Conservation (phyloP, 108 stramenopile genomes). For the Craspedostauros australis region DNA sequence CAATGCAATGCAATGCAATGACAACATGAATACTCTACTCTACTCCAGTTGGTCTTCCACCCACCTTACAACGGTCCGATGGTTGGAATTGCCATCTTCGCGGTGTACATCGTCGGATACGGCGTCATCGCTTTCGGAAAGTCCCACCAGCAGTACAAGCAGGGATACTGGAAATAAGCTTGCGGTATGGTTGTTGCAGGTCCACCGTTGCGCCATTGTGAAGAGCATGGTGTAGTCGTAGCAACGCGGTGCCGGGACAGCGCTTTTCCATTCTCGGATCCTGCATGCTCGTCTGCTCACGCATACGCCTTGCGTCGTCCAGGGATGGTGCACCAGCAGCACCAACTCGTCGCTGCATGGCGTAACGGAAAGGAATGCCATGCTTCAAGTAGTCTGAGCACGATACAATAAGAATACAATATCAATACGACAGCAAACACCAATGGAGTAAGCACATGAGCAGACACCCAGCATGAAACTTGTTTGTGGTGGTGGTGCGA, state of each 20-base stretch:
- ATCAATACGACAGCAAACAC: too few relatives aligned
- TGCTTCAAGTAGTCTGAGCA: too few relatives aligned
- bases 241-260: neutral
- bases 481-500: too few relatives aligned
- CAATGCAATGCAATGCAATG: too few relatives aligned
- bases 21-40: too few relatives aligned
- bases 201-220: neutral
- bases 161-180: slow-evolving; percentile 80
- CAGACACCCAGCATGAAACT: too few relatives aligned
- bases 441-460: too few relatives aligned
- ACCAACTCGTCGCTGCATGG: neutral
- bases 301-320: neutral
- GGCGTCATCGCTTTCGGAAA: slow-evolving; percentile 69
- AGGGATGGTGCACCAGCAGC: neutral
- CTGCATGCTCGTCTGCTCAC: neutral
- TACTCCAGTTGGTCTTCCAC: slow-evolving; percentile 25
- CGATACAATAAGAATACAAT: too few relatives aligned
- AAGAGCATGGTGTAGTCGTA: neutral
- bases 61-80: slow-evolving; percentile 36
- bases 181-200: neutral
- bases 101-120: slow-evolving; percentile 33
- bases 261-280: neutral
- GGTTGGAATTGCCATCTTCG: slow-evolving; percentile 13
- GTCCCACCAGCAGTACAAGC: slow-evolving; percentile 78
- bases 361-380: too few relatives aligned